These are phyloP conservation scores for Neonectria ditissima DNA, from an alignment of 2,329 filamentous ascomycete genomes.

Conservation along the genomic window DNA sequence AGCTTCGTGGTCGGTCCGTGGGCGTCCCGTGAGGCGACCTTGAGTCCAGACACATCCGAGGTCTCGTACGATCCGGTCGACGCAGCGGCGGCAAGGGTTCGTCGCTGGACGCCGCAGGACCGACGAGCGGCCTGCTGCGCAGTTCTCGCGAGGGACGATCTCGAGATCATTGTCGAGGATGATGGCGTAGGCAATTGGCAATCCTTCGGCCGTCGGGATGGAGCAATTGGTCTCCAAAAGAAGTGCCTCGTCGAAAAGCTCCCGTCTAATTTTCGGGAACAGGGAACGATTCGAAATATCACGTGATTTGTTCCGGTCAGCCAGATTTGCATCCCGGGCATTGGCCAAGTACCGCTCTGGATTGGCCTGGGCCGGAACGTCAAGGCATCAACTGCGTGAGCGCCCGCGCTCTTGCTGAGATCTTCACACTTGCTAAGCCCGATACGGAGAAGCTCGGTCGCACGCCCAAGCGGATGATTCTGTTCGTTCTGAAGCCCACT, in stretches of 20 bases:
- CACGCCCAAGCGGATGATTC: neutral
- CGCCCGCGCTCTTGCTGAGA: neutral
- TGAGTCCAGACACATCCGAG: conserved; percentile 86
- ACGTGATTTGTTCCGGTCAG: conserved; percentile 51
- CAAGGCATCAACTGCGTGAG: conserved; percentile 8
- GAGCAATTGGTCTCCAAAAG: conserved; percentile 54
- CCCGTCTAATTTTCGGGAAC: conserved; percentile 59
- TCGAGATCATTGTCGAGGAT: conserved; percentile 71
- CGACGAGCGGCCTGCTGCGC: conserved; percentile 69
- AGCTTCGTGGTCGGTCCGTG: conserved; percentile 90
- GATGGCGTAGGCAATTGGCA: conserved; percentile 68
- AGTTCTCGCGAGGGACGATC: conserved; percentile 69
- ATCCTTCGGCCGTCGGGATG: conserved; percentile 56
- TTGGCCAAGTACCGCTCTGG: conserved; percentile 39
- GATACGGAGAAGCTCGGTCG: neutral
- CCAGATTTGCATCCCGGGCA: conserved; percentile 44
- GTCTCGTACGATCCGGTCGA: conserved; percentile 87
- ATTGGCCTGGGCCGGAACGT: conserved; percentile 29
- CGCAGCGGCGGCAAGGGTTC: conserved; percentile 70
- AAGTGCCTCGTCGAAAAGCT: conserved; percentile 58
- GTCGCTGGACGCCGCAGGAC: conserved; percentile 67
- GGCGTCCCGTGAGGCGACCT: conserved; percentile 91
- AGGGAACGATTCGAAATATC: conserved; percentile 45
- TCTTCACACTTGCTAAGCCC: neutral
- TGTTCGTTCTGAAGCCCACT: neutral